Evolutionary conservation across 23 red algal species (phyloP), one percentile per base, ranked within the genome.

Genomic region (Pyropia haitanensis): DNA sequence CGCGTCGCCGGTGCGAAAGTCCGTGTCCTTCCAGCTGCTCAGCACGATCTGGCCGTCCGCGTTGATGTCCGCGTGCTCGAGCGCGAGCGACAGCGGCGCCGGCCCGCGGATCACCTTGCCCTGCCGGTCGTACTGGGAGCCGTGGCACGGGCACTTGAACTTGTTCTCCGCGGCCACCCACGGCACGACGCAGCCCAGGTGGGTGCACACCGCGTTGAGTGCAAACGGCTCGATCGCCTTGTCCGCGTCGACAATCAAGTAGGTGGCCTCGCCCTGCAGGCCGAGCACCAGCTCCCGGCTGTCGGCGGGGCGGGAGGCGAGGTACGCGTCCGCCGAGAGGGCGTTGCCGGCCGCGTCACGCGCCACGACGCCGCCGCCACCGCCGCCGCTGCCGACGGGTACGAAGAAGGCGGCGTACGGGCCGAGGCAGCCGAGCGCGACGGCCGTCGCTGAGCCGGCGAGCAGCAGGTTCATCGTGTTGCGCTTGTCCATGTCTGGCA

Each of bases 61-160:
- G 70, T 88, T 74, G 14, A 66, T 66, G 21, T 98, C 85, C 2
- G 81, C 81, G 25, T 75, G 85, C 61, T 78, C 78, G 10, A 98
- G 73, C 20, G 94, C 94, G 16, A 98, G 49, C 18, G 85, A 74
- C 10, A 98, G 77, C 49, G 94, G 94, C 27, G 94, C 94, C n/a
- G 94, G 94, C 19, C 94, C 94, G 18, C 94, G 86, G 48, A 88
- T 68, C n/a, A 98, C 94, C 53, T 88, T 89, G 16, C 94, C 94
- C 0, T 72, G 88, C 14, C 71, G 75, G 33, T 83, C 63, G 64
- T 98, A 98, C 70, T 98, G 94, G 14, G 85, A 91, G 19, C 94
- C 94, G 61, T 98, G 94, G 68, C 94, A 98, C 24, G 84, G 94
- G 54, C 94, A 98, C 59, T 74, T 98, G 61, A 79, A 98, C 78